phyloP scores from a whole-genome alignment of 352 stramenopile species.

The Aphanomyces stellatus region DNA sequence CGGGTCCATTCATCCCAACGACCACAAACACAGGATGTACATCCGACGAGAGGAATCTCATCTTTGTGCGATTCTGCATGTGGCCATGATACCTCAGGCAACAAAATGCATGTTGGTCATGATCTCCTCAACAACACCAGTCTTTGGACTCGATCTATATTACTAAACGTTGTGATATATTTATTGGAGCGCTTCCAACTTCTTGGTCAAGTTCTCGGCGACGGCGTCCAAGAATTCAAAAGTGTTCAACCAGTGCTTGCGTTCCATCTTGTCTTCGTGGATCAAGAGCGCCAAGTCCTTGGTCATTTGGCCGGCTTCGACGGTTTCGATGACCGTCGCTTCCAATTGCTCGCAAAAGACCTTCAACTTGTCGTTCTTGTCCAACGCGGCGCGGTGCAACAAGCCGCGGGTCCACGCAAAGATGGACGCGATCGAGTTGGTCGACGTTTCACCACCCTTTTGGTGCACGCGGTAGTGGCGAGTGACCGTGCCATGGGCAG shows the following conservation, averaged over 20 bases:
- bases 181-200: conserved; percentile 3
- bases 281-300: conserved; percentile 78
- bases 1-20: too few relatives aligned
- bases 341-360: conserved; percentile 53
- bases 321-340: conserved; percentile 57
- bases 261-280: conserved; percentile 53
- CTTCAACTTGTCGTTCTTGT: conserved; percentile 64
- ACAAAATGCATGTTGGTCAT: too few relatives aligned
- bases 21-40: too few relatives aligned
- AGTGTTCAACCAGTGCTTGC: conserved; percentile 77
- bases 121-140: background rate
- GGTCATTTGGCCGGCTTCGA: conserved; percentile 73
- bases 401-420: conserved; percentile 76
- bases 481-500: conserved; percentile 78
- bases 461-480: conserved; percentile 76
- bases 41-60: too few relatives aligned
- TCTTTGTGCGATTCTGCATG: too few relatives aligned
- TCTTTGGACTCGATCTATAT: background rate
- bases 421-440: conserved; percentile 74
- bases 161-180: background rate
- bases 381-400: conserved; percentile 56
- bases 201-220: conserved; percentile 9
- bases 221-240: conserved; percentile 22
- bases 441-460: conserved; percentile 68
- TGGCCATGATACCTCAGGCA: too few relatives aligned